Evolutionary conservation across 495 filamentous ascomycete species (phyloP).

Genomic region (Neurospora sp.): DNA sequence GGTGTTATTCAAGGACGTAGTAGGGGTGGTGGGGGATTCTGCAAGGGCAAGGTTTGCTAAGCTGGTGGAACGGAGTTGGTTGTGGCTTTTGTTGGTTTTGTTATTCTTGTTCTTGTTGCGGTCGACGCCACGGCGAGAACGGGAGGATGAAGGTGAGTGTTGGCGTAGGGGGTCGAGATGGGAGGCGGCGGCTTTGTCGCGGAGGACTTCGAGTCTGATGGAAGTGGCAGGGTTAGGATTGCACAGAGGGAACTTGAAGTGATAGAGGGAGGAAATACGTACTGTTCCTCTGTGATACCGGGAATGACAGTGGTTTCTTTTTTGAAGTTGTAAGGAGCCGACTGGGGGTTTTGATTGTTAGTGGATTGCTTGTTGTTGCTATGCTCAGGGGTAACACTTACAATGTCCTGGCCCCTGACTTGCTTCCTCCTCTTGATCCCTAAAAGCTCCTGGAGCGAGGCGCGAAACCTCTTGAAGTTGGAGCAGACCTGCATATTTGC

Average conservation of each 20-base stretch:
- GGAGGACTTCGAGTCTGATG: conserved; percentile 25
- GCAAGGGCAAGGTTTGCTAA: neutral
- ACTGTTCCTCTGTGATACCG: conserved; percentile 36
- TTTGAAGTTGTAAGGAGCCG: conserved; percentile 38
- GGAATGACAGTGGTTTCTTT: conserved; percentile 26
- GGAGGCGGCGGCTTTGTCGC: conserved; percentile 33
- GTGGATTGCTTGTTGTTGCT: neutral
- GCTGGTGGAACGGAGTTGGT: neutral
- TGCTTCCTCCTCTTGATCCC: conserved; percentile 11
- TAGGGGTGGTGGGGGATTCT: neutral
- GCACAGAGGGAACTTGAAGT: neutral
- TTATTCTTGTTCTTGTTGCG: neutral
- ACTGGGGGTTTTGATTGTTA: conserved; percentile 23
- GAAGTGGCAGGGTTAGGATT: neutral
- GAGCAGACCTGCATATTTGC: conserved; percentile 11
- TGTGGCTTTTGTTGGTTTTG: neutral
- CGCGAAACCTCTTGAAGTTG: conserved; percentile 16
- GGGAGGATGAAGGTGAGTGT: neutral
- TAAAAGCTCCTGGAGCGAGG: conserved; percentile 14
- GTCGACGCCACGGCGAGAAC: neutral
- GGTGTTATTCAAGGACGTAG: too few species aligned
- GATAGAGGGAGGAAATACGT: conserved; percentile 4
- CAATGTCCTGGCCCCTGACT: conserved; percentile 14
- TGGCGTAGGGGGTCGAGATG: conserved; percentile 17
- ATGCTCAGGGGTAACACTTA: neutral